These are phyloP conservation scores for Chlorophyllum brunneum DNA, from an alignment of 768 basidiomycete genomes.

Conservation along the genomic window DNA sequence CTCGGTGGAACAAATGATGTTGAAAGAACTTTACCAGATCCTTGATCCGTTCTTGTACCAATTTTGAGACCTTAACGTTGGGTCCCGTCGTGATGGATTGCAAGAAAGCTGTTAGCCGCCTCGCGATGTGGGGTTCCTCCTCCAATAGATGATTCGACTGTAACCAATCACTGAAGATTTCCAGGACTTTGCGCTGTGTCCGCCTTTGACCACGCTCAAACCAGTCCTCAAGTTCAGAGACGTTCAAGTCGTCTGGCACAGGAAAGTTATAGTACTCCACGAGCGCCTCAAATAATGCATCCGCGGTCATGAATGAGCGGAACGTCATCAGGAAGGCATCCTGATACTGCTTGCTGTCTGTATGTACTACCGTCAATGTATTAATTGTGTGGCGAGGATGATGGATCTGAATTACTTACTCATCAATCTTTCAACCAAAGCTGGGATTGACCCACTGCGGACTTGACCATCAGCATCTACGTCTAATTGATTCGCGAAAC, in stretches of 20 bases:
- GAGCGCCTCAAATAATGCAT: slow-evolving; percentile 65
- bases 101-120: slow-evolving; percentile 54
- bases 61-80: slow-evolving; percentile 37
- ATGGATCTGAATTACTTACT: not conserved
- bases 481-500: slow-evolving; percentile 59
- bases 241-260: slow-evolving; percentile 44
- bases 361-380: slow-evolving; percentile 19
- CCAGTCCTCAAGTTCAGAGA: slow-evolving; percentile 62
- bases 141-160: slow-evolving; percentile 57
- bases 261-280: slow-evolving; percentile 58
- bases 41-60: slow-evolving; percentile 46
- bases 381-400: not conserved
- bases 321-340: slow-evolving; percentile 81
- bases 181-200: slow-evolving; percentile 58
- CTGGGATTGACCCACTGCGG: slow-evolving; percentile 64
- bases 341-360: slow-evolving; percentile 33
- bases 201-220: slow-evolving; percentile 55
- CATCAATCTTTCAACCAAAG: slow-evolving; percentile 66
- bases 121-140: slow-evolving; percentile 61
- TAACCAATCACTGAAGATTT: slow-evolving; percentile 57
- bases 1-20: slow-evolving; percentile 2
- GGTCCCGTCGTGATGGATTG: slow-evolving; percentile 25
- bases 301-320: slow-evolving; percentile 71
- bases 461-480: slow-evolving; percentile 63
- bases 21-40: slow-evolving; percentile 41